Conservation (phyloP, 2,329 filamentous ascomycete genomes). For the Colletotrichum coccodes region DNA sequence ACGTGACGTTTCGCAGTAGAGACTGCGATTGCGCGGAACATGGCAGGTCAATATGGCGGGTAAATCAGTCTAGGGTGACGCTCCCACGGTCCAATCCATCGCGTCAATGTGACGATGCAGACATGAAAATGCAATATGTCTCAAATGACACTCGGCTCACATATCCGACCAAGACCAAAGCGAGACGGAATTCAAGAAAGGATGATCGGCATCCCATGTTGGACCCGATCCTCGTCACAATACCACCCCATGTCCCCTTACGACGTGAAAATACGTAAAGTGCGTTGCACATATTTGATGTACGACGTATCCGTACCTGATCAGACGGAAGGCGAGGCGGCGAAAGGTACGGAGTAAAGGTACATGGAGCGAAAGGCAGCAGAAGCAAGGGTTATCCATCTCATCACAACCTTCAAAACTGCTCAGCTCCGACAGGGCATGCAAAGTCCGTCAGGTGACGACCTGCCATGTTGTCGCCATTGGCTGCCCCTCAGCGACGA, state of each 20-base stretch:
- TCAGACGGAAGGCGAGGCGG: not conserved
- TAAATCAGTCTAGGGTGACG: conserved; percentile 6
- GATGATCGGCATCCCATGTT: not conserved
- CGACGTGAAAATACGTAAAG: not conserved
- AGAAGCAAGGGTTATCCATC: not conserved
- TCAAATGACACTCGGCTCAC: conserved; percentile 9
- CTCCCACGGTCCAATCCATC: not conserved
- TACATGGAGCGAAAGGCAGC: not conserved
- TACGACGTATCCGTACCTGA: conserved; percentile 8
- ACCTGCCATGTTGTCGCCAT: not conserved
- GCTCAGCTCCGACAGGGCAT: conserved; percentile 5
- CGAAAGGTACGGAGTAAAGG: not conserved
- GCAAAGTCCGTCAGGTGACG: conserved; percentile 10
- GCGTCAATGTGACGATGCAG: not conserved
- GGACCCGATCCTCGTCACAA: not conserved
- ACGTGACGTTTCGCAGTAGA: not conserved
- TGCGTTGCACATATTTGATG: not conserved
- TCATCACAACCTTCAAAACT: not conserved
- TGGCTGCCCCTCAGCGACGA: conserved; percentile 13
- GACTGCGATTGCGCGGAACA: not conserved
- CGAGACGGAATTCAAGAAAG: not conserved
- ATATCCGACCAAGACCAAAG: not conserved
- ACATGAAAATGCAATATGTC: conserved; percentile 11
- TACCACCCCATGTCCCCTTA: not conserved
- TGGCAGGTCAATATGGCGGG: conserved; percentile 1